These are phyloP conservation scores for Jackrogersella multiformis DNA, from an alignment of 495 filamentous ascomycete species.

Conservation along the genomic window DNA sequence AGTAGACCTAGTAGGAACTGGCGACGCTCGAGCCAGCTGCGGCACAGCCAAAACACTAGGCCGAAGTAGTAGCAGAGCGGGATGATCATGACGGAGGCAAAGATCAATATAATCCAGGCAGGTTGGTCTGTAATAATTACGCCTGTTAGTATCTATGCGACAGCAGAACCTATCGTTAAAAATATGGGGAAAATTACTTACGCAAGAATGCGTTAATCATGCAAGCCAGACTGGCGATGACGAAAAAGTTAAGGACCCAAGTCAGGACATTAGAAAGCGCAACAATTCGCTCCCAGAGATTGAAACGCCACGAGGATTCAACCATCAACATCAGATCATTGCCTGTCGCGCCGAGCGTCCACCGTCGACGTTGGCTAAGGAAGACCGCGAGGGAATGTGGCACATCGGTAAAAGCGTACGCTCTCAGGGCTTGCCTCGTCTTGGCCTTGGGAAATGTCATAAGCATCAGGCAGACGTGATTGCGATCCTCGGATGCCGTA, in stretches of 20 bases:
- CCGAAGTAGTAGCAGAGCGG: slow-evolving; percentile 35
- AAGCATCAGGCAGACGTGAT: slow-evolving; percentile 46
- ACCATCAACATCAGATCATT: slow-evolving; percentile 46
- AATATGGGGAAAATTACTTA: slow-evolving; percentile 9
- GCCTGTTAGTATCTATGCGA: background rate
- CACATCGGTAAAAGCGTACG: slow-evolving; percentile 45
- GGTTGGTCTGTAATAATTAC: slow-evolving; percentile 25
- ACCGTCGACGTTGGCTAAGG: slow-evolving; percentile 47
- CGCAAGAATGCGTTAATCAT: slow-evolving; percentile 40
- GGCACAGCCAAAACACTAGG: slow-evolving; percentile 41
- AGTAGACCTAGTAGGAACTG: slow-evolving; percentile 37
- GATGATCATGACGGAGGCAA: slow-evolving; percentile 44
- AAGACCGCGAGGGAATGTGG: slow-evolving; percentile 44
- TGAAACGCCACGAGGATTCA: slow-evolving; percentile 28
- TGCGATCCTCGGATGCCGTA: slow-evolving; percentile 44
- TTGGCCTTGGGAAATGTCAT: slow-evolving; percentile 38
- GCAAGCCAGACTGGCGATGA: slow-evolving; percentile 43
- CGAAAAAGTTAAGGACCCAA: slow-evolving; percentile 45
- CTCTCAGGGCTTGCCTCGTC: slow-evolving; percentile 44
- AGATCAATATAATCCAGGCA: slow-evolving; percentile 41
- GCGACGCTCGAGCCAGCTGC: slow-evolving; percentile 25
- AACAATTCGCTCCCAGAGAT: slow-evolving; percentile 43
- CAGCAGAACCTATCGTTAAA: background rate
- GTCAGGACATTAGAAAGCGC: slow-evolving; percentile 42
- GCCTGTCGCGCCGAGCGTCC: slow-evolving; percentile 45